Percentiles rank a stretch among this genome's conserved stretches.
phyloP scores from a whole-genome alignment of 108 stramenopile species.

The Cylindrotheca fusiformis region DNA sequence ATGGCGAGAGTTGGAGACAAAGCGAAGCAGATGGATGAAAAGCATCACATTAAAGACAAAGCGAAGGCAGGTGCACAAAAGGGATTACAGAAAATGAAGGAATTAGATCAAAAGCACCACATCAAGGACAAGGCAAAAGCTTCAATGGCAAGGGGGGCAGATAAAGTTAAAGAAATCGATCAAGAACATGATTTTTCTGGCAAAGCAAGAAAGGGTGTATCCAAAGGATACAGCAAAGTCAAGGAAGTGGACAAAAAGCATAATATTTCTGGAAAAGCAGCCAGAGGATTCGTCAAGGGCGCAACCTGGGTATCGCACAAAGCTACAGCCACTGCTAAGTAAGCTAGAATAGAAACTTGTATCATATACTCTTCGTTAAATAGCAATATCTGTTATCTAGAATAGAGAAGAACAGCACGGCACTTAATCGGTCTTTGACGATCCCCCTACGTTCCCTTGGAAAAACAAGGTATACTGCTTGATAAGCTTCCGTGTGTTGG shows the following conservation, averaged over 20 bases:
- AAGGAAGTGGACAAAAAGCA: background rate
- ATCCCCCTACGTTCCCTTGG: slow-evolving; percentile 19
- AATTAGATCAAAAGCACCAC: slow-evolving; percentile 69
- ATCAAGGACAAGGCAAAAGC: slow-evolving; percentile 59
- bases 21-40: slow-evolving; percentile 58
- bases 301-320: slow-evolving; percentile 15
- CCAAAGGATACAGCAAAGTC: background rate
- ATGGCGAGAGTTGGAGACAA: slow-evolving; percentile 47
- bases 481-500: slow-evolving; percentile 20
- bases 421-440: slow-evolving; percentile 31
- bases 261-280: background rate
- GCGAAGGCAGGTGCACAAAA: slow-evolving; percentile 38
- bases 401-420: background rate
- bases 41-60: slow-evolving; percentile 68
- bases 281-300: background rate
- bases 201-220: background rate
- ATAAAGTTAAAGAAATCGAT: slow-evolving; percentile 2
- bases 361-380: background rate
- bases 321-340: slow-evolving; percentile 7
- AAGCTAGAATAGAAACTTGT: background rate
- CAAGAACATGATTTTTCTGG: background rate
- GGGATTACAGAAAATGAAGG: slow-evolving; percentile 36
- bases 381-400: background rate
- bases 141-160: slow-evolving; percentile 20
- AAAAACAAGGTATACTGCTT: slow-evolving; percentile 33